Evolutionary conservation across 805 yeast species (phyloP).

Genomic region (Saccharomycopsis babjevae): DNA sequence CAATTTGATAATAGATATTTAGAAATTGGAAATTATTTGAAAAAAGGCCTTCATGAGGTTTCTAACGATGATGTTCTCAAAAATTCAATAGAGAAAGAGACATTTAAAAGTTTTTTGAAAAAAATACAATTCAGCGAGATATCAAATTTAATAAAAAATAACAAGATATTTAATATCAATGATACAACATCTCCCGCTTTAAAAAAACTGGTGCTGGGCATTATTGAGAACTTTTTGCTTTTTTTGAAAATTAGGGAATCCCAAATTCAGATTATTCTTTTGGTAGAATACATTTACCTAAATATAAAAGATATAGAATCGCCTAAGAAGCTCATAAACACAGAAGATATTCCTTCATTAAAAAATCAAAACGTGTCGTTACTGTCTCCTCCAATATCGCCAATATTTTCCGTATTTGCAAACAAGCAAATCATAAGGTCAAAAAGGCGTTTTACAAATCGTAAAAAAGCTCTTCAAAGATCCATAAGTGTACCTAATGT

Average conservation of each 20-base stretch:
- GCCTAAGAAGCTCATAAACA: not conserved
- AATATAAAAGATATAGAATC: conserved; percentile 9
- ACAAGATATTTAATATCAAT: not conserved
- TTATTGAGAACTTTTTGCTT: conserved; percentile 4
- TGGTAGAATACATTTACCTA: conserved; percentile 6
- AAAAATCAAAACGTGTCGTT: not conserved
- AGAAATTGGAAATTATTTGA: not conserved
- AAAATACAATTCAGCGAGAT: not conserved
- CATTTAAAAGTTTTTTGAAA: not conserved
- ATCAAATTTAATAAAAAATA: not conserved
- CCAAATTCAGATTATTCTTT: conserved; percentile 12
- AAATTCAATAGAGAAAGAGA: not conserved
- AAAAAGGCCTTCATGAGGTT: not conserved
- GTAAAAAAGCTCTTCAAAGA: not conserved
- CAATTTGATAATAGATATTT: not conserved
- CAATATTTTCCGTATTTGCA: not conserved
- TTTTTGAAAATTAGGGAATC: conserved; percentile 16
- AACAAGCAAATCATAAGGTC: not conserved
- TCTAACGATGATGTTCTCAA: not conserved
- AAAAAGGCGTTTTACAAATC: not conserved
- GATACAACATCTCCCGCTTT: not conserved
- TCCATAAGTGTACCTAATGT: not conserved
- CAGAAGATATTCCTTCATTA: not conserved
- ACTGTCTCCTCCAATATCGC: not conserved
- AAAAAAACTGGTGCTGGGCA: not conserved